phyloP scores from a whole-genome alignment of 2,329 filamentous ascomycete genomes.

The Cladophialophora exuberans region DNA sequence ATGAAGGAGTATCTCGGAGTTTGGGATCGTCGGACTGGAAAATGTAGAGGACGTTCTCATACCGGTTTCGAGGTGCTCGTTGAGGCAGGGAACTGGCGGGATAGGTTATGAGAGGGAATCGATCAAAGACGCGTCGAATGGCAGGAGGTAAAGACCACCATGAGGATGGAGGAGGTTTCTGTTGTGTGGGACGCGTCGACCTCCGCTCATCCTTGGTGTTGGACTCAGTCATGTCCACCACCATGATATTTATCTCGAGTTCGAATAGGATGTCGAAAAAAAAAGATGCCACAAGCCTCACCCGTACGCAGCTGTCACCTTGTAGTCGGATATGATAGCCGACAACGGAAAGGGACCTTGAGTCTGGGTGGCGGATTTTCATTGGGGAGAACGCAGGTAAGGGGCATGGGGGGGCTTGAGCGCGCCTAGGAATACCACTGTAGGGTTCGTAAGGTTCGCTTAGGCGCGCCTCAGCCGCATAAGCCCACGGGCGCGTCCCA shows the following conservation, averaged over 20 bases:
- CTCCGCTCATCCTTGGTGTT: background rate
- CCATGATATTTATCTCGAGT: background rate
- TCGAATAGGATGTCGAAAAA: background rate
- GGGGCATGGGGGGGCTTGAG: too few relatives aligned
- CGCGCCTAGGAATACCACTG: too few relatives aligned
- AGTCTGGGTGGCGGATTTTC: too few relatives aligned
- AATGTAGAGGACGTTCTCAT: conserved; percentile 69
- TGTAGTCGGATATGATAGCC: too few relatives aligned
- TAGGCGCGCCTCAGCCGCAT: conserved; percentile 14
- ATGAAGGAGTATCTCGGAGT: conserved; percentile 66
- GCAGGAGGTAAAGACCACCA: conserved; percentile 61
- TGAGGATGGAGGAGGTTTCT: background rate
- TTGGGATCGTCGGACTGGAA: conserved; percentile 71
- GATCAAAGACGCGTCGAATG: conserved; percentile 80
- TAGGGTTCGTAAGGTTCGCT: too few relatives aligned
- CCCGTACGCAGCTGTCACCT: too few relatives aligned
- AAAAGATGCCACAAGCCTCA: conserved; percentile 2
- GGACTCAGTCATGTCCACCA: conserved; percentile 9
- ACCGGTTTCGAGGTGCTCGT: conserved; percentile 54
- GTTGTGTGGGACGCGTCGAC: background rate
- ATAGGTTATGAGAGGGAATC: conserved; percentile 78
- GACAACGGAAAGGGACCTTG: too few relatives aligned
- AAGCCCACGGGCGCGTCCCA: too few relatives aligned
- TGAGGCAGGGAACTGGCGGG: conserved; percentile 73
- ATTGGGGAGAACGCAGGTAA: too few relatives aligned